Base-by-base conservation (phyloP, 108 stramenopile species). In the Seminavis robusta region DNA sequence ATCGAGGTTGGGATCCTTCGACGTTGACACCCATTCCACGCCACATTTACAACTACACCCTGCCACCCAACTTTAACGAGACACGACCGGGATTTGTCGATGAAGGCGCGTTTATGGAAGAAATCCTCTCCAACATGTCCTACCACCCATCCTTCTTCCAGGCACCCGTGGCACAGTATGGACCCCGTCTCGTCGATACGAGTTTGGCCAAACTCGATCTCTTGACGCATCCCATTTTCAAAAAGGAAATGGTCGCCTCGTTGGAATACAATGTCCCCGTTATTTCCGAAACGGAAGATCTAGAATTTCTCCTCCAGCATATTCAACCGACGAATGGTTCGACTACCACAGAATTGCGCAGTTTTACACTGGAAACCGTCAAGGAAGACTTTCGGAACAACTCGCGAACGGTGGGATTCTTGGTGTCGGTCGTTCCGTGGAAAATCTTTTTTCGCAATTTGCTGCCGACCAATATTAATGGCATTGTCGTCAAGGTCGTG, bases 261-360 rank as follows among this genome's bases (percentile, higher is more conserved):
- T 40, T 64, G 21, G 63, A 64, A 55, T 64, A 64, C 34, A 53
- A 55, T 25, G 50, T 64, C 8, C 63, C 63, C 8, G 53, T 64
- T 27, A 37, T 64, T 15, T 55, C 63, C 10, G 63, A 64, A 44
- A 16, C 42, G 26, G 13, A 37, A 46, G 52, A 64, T 23, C 42
- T 64, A 1, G 27, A 17, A 9, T 64, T 64, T 47, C 38, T 64
- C 27, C 24, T 64, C 23, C 25, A 55, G 50, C n/a, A 30, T 32
- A 23, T 31, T 33, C 34, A 3, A 15, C 0, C 47, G 47, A 2
- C 47, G 47, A 10, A 10, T 19, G 34, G 26, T 27, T 23, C 47
- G 6, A 4, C 20, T 23, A 10, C n/a, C 21, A 20, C 28, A 11
- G 44, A 39, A 5, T 8, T 33, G 5, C 25, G 57, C 4, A 59